A percentile compares a stretch with the other conserved stretches of the same genome.
These are phyloP conservation scores for Macrolepiota albuminosa DNA, from an alignment of 768 basidiomycete species.

Conservation along the genomic window DNA sequence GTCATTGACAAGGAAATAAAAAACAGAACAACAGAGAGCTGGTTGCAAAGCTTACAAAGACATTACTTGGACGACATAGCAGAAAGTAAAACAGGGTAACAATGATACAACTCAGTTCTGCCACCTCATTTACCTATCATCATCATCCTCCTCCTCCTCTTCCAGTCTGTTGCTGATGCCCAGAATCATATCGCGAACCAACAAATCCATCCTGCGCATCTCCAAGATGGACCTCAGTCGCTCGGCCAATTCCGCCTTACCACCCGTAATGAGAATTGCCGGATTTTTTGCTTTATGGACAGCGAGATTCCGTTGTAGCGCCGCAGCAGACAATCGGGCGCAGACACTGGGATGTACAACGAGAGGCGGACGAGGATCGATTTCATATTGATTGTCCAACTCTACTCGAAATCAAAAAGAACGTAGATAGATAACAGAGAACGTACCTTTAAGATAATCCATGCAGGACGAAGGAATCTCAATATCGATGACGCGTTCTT, in stretches of 20 bases:
- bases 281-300: slow-evolving; percentile 48
- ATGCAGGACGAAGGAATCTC: slow-evolving; percentile 52
- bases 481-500: slow-evolving; percentile 40
- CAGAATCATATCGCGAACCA: slow-evolving; percentile 38
- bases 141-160: neutral
- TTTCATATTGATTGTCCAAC: slow-evolving; percentile 41
- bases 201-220: slow-evolving; percentile 43
- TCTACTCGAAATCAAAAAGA: slow-evolving; percentile 25
- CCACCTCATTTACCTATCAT: neutral
- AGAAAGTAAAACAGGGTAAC: neutral
- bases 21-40: neutral
- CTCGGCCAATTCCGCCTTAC: slow-evolving; percentile 36
- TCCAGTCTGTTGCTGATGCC: slow-evolving; percentile 11
- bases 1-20: neutral
- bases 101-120: neutral
- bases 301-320: slow-evolving; percentile 51
- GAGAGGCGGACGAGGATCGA: slow-evolving; percentile 44
- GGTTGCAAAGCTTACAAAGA: neutral
- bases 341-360: slow-evolving; percentile 39
- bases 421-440: neutral
- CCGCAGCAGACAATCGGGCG: slow-evolving; percentile 36
- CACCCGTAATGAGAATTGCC: neutral
- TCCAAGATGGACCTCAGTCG: slow-evolving; percentile 43
- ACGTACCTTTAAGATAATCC: slow-evolving; percentile 48
- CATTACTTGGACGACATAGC: neutral